Evolutionary conservation across 495 filamentous ascomycete genomes (phyloP).

Genomic region (Penicilliopsis zonata): DNA sequence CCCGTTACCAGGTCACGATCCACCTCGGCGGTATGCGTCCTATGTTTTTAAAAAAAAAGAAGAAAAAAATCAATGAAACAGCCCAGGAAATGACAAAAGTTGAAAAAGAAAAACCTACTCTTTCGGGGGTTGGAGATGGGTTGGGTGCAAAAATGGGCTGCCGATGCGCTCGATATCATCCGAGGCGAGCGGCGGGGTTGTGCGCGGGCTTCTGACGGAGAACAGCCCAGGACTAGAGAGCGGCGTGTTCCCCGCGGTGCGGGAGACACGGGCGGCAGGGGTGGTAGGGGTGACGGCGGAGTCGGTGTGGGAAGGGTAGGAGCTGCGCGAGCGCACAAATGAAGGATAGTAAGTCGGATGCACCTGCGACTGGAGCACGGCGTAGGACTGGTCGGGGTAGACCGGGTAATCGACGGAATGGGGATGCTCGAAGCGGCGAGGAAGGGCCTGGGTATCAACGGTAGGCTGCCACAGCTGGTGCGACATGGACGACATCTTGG

Average conservation of each 20-base stretch:
- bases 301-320: constrained; percentile 26
- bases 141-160: constrained; percentile 53
- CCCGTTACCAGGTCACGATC: constrained; percentile 80
- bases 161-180: constrained; percentile 32
- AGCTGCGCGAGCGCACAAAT: constrained; percentile 26
- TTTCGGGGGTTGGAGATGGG: constrained; percentile 50
- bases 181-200: constrained; percentile 30
- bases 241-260: constrained; percentile 54
- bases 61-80: too few relatives aligned
- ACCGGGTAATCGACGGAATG: constrained; percentile 28
- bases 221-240: constrained; percentile 59
- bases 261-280: constrained; percentile 17
- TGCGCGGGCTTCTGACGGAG: constrained; percentile 33
- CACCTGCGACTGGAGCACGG: constrained; percentile 34
- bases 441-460: too few relatives aligned
- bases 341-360: constrained; percentile 34
- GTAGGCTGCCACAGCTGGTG: constrained; percentile 13
- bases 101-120: constrained; percentile 29
- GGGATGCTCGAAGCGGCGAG: constrained; percentile 1
- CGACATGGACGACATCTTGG: constrained; percentile 14
- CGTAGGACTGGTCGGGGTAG: constrained; percentile 43
- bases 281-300: constrained; percentile 20
- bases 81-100: too few relatives aligned
- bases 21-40: constrained; percentile 78
- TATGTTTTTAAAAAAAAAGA: too few relatives aligned